Evolutionary conservation across 2,329 filamentous ascomycete genomes (phyloP).

Genomic region (Atkinsonella texensis): DNA sequence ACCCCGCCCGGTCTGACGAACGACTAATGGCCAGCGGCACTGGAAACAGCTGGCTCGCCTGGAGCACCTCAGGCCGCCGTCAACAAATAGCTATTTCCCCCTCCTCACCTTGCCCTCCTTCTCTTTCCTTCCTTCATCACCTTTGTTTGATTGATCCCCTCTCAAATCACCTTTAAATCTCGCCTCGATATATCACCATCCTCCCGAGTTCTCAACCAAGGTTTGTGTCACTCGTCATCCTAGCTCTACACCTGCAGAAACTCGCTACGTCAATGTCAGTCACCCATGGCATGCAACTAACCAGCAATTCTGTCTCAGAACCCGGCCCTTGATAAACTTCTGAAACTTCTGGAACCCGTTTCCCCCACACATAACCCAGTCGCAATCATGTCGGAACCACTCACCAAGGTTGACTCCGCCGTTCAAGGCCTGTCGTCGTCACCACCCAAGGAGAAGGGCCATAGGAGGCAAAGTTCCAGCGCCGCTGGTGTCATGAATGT

Average conservation of each 20-base stretch:
- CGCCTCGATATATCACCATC: not conserved
- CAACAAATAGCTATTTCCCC: conserved; percentile 21
- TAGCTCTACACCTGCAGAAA: not conserved
- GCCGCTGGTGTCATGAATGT: conserved; percentile 61
- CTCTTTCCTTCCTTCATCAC: conserved; percentile 13
- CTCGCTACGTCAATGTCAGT: not conserved
- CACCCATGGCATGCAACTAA: not conserved
- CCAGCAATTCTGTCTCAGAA: not conserved
- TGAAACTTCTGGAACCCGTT: not conserved
- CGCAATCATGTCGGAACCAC: conserved; percentile 36
- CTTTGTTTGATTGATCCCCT: conserved; percentile 2
- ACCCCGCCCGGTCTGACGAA: conserved; percentile 34
- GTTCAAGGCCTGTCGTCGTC: conserved; percentile 65
- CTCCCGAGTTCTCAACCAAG: not conserved
- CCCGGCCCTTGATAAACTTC: not conserved
- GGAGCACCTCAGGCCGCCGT: conserved; percentile 14
- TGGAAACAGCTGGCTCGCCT: conserved; percentile 1
- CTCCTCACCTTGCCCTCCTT: conserved; percentile 10
- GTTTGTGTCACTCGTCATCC: not conserved
- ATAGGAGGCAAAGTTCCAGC: conserved; percentile 62
- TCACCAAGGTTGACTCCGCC: conserved; percentile 86
- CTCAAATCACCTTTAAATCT: conserved; percentile 9
- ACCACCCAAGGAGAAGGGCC: conserved; percentile 52
- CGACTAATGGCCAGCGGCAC: conserved; percentile 16
- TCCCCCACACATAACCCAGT: not conserved